A percentile compares a stretch with the other conserved stretches of the same genome.
Conservation (phyloP, 495 filamentous ascomycete species). For the Terfezia claveryi region DNA sequence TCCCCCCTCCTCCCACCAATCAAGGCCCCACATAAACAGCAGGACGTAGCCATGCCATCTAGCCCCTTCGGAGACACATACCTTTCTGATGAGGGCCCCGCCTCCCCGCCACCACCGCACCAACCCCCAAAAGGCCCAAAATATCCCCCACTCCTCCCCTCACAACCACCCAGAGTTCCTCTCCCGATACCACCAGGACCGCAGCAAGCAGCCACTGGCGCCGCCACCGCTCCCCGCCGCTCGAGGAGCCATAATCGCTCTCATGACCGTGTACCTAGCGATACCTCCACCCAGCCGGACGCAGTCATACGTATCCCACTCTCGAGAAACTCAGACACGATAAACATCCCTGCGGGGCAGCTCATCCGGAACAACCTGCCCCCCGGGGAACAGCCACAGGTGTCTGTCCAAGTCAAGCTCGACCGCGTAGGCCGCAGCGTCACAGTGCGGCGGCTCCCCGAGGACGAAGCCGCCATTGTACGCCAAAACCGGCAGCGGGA, state of each 20-base stretch:
- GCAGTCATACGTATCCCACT: neutral
- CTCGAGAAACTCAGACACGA: neutral
- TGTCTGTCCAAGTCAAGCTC: neutral
- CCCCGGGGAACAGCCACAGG: neutral
- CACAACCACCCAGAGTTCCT: neutral
- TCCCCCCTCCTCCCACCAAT: neutral
- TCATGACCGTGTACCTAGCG: neutral
- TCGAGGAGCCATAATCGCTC: neutral
- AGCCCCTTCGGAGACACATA: neutral
- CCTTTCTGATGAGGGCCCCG: neutral
- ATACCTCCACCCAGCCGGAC: neutral
- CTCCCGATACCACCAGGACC: neutral
- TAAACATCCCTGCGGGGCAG: neutral
- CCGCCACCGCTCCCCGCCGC: neutral
- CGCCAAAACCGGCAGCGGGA: neutral
- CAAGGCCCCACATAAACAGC: too few species aligned
- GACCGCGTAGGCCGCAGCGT: neutral
- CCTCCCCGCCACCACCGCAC: neutral
- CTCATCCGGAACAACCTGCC: neutral
- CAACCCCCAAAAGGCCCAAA: neutral
- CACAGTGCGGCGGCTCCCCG: neutral
- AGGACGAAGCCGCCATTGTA: neutral
- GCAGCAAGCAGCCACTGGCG: neutral
- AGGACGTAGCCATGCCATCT: neutral
- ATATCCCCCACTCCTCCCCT: neutral